Conservation (phyloP, 805 yeast species). For the Nakazawaea anatomiae region DNA sequence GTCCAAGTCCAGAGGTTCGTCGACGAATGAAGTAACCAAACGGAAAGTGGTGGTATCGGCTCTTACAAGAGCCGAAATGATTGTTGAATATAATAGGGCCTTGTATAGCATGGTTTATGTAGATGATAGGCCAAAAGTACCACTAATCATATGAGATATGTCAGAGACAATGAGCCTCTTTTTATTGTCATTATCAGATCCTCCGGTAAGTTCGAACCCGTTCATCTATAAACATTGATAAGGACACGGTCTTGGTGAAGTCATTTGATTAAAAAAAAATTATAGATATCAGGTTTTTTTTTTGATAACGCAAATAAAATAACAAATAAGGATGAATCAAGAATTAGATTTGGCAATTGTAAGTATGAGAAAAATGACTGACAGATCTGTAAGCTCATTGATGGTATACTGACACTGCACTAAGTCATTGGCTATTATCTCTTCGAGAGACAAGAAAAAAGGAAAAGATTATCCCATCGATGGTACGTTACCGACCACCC, state of each 20-base stretch:
- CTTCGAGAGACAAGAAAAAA: neutral
- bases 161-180: neutral
- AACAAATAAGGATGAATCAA: neutral
- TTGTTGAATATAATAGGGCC: neutral
- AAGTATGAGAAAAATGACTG: neutral
- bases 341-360: neutral
- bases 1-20: conserved; percentile 1
- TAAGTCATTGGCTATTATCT: neutral
- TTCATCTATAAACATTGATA: neutral
- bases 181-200: neutral
- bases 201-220: neutral
- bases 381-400: neutral
- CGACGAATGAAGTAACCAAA: conserved; percentile 1
- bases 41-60: conserved; percentile 1
- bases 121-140: neutral
- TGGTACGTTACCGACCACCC: neutral
- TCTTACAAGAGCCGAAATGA: neutral
- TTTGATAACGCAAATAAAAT: neutral
- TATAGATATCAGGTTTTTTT: too few species aligned
- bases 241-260: neutral
- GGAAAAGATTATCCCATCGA: neutral
- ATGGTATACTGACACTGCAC: neutral
- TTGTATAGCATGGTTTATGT: neutral
- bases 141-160: neutral
- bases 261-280: neutral